A percentile compares a stretch with the other conserved stretches of the same genome.
These are phyloP conservation scores for Calycina herbarum DNA, from an alignment of 2,329 filamentous ascomycete genomes.

Conservation along the genomic window DNA sequence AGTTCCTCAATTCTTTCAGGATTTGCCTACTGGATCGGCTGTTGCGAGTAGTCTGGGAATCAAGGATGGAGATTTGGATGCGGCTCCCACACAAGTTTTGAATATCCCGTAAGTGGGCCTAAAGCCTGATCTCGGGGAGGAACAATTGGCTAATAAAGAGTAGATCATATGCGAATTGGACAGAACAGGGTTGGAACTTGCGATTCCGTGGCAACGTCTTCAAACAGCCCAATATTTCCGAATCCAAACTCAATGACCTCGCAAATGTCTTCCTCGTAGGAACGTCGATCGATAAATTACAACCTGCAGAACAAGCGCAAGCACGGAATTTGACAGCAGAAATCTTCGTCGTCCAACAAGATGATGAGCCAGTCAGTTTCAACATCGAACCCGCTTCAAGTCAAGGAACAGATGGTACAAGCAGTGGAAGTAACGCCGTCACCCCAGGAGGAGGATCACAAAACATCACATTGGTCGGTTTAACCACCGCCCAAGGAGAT, in stretches of 20 bases:
- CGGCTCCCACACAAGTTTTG: conserved; percentile 67
- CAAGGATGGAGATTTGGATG: conserved; percentile 56
- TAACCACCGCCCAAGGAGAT: conserved; percentile 67
- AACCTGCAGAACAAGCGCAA: conserved; percentile 59
- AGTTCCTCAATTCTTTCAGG: conserved; percentile 66
- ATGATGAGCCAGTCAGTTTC: conserved; percentile 61
- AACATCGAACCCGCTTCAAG: conserved; percentile 59
- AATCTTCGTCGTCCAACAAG: conserved; percentile 76
- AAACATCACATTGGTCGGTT: conserved; percentile 61
- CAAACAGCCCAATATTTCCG: conserved; percentile 69
- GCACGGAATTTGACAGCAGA: conserved; percentile 71
- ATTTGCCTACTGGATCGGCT: conserved; percentile 60
- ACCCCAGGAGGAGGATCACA: conserved; percentile 61
- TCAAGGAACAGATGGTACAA: conserved; percentile 50
- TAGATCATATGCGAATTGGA: conserved; percentile 74
- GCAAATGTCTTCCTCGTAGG: conserved; percentile 71
- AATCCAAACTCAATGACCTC: conserved; percentile 64
- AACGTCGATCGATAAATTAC: conserved; percentile 59
- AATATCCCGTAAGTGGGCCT: conserved; percentile 58
- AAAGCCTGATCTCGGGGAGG: not conserved
- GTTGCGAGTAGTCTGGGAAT: conserved; percentile 64
- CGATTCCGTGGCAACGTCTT: conserved; percentile 79
- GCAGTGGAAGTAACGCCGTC: conserved; percentile 49
- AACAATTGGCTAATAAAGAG: conserved; percentile 13
- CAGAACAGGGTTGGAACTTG: conserved; percentile 73